A percentile compares a stretch with the other conserved stretches of the same genome.
Conservation (phyloP, 2,329 filamentous ascomycete genomes). For the Thielaviopsis euricoi region DNA sequence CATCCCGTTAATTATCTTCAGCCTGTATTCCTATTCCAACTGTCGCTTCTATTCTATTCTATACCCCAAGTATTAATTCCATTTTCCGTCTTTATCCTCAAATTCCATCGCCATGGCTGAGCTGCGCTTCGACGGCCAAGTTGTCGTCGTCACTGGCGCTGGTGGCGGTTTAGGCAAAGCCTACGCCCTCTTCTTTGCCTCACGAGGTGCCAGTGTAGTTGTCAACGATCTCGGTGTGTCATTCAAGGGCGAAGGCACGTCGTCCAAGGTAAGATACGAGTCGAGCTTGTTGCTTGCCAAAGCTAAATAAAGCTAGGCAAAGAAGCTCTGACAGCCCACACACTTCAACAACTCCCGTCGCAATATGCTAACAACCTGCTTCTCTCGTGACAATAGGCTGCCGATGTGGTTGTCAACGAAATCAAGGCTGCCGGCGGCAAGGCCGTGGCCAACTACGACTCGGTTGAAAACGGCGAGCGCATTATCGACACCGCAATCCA, state of each 20-base stretch:
- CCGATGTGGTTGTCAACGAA: conserved; percentile 67
- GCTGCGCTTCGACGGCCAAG: conserved; percentile 71
- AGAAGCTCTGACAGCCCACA: no score
- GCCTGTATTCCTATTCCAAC: background rate
- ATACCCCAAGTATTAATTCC: background rate
- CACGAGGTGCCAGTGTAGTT: conserved; percentile 81
- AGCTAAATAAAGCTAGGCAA: no score
- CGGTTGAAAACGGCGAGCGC: conserved; percentile 78
- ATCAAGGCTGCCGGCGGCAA: conserved; percentile 82
- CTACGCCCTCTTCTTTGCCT: conserved; percentile 81
- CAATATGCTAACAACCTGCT: background rate
- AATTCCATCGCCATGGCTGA: conserved; percentile 36
- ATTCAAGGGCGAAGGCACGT: conserved; percentile 82
- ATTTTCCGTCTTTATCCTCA: background rate
- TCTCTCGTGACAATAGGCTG: conserved; percentile 40
- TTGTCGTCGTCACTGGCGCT: conserved; percentile 67
- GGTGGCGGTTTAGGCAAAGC: conserved; percentile 66
- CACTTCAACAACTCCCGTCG: background rate
- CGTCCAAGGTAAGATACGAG: conserved; percentile 52
- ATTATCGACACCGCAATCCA: conserved; percentile 84
- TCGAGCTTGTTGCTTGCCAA: no score
- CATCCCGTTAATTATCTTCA: background rate
- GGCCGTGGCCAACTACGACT: conserved; percentile 94
- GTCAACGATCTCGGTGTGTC: conserved; percentile 92
- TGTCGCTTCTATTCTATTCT: background rate